Evolutionary conservation across 2,329 filamentous ascomycete genomes (phyloP), one percentile per base, ranked within the genome.

Genomic region (Rutstroemia sydowiana): DNA sequence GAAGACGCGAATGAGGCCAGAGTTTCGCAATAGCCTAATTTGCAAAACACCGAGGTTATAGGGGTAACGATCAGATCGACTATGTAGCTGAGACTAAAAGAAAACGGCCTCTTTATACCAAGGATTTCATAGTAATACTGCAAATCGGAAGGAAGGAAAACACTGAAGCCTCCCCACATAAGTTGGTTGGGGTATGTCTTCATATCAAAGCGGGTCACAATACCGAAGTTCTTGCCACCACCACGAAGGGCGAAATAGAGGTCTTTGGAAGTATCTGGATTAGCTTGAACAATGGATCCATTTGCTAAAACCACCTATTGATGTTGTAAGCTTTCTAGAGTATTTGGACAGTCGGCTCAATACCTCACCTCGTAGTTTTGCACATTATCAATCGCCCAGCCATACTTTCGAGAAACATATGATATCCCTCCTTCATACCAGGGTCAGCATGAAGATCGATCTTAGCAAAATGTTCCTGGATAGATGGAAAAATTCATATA

Each of bases 151-250:
- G 32, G 32, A 34, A 34, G 23, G 23, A 26, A 26, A 11, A 11
- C 9, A 11, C 32, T n/a, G 14, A 34, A 13, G 5, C 53, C 53
- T 40, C 48, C 48, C 53, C 53, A 55, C n/a, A 55, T 37, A 2
- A 21, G n/a, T 5, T 43, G 39, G 21, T 55, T 48, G 9, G 48
- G 37, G 30, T 51, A 54, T 9, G 54, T 54, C 11, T 39, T 18
- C 18, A 54, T 30, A 13, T 71, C 61, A 57, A 74, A 76, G 7
- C 66, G 66, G 10, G 73, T 74, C 9, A 76, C 70, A 55, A 77
- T 44, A 3, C 23, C 42, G 14, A 44, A 44, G 21, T 44, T 28
- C 7, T 44, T 28, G 14, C 42, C 23, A 18, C 79, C 78, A 14
- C 42, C 42, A n/a, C 28, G 21, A 3, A 44, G 42, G 28, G 42